Conservation (phyloP, 148 eudicot genomes). For the Rheum nobile region DNA sequence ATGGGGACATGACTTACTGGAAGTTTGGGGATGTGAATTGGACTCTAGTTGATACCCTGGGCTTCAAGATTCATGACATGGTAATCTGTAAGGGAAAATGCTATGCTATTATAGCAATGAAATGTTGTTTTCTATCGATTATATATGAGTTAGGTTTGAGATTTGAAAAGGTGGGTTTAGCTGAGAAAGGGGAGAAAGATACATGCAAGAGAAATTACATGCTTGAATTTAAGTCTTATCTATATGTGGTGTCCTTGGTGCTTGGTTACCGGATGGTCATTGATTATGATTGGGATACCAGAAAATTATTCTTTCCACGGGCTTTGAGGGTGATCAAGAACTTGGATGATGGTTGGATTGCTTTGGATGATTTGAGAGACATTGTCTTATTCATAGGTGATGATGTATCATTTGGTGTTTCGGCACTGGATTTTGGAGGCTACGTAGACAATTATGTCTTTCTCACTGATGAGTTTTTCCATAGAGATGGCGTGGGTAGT, state of each 20-base stretch:
- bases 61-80: not conserved
- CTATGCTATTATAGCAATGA: slow-evolving; percentile 7
- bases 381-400: slow-evolving; percentile 14
- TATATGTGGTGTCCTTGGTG: not conserved
- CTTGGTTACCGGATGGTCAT: too few relatives aligned
- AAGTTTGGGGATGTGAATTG: slow-evolving; percentile 3
- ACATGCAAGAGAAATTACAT: not conserved
- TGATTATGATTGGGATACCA: too few relatives aligned
- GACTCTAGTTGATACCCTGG: not conserved
- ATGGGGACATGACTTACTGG: slow-evolving; percentile 1
- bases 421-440: slow-evolving; percentile 4
- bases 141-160: not conserved
- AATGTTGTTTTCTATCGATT: not conserved
- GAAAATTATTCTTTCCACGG: too few relatives aligned
- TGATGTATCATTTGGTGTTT: slow-evolving; percentile 14
- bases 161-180: not conserved
- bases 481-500: slow-evolving; percentile 5
- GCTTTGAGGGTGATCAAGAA: slow-evolving; percentile 3
- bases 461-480: slow-evolving; percentile 12
- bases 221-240: not conserved
- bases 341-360: slow-evolving; percentile 1
- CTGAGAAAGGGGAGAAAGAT: not conserved
- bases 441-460: slow-evolving; percentile 9
- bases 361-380: not conserved
- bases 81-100: slow-evolving; percentile 5